Evolutionary conservation across 1,284 basidiomycete species (phyloP).

Genomic region (Sphagnurus paluster): DNA sequence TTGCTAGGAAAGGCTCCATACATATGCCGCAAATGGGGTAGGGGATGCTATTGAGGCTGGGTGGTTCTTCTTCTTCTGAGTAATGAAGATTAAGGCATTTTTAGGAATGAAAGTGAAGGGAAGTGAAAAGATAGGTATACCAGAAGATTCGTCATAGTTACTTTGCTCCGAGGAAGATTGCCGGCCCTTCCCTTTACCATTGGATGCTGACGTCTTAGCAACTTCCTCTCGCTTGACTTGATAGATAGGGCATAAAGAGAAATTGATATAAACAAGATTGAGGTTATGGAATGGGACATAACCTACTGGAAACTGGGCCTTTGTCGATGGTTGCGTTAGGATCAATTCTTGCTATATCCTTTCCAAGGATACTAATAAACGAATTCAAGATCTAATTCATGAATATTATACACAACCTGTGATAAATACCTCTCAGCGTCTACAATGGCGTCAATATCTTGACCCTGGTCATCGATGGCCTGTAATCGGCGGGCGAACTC

Average conservation of each 20-base stretch:
- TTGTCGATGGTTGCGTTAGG: slow-evolving; percentile 1
- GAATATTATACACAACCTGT: neutral
- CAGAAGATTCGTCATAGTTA: neutral
- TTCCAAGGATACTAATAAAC: slow-evolving; percentile 3
- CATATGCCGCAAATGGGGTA: slow-evolving; percentile 39
- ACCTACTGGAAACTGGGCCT: neutral
- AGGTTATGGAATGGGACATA: neutral
- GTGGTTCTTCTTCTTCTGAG: slow-evolving; percentile 13
- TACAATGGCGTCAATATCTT: slow-evolving; percentile 24
- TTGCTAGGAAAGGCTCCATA: slow-evolving; percentile 36
- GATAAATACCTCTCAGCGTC: slow-evolving; percentile 32
- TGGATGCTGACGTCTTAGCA: too few species aligned
- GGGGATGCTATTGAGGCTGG: neutral
- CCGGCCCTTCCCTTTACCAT: slow-evolving; percentile 35
- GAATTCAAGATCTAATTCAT: neutral
- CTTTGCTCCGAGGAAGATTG: slow-evolving; percentile 12
- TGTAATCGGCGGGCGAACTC: slow-evolving; percentile 40
- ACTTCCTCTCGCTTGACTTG: slow-evolving; percentile 4
- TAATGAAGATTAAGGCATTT: too few species aligned
- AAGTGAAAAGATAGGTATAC: neutral
- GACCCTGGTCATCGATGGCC: slow-evolving; percentile 27
- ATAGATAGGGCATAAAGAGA: neutral
- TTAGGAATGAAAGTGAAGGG: too few species aligned
- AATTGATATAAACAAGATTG: neutral
- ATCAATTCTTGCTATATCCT: neutral